Conservation (phyloP, 371 early-diverging fungal species). For the Amoeboaphelidium occidentale region DNA sequence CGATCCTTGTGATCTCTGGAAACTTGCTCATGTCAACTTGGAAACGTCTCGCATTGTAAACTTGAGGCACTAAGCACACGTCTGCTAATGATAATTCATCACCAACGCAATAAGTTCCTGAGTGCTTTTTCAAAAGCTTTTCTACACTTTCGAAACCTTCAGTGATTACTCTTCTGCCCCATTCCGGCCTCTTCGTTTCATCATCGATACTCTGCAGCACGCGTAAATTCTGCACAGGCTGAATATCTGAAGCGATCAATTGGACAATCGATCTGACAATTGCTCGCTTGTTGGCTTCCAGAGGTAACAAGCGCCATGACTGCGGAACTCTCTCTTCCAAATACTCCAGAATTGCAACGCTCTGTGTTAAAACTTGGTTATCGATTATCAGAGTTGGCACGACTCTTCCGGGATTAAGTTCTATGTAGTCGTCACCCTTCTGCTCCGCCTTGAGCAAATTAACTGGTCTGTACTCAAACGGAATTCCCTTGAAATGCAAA, state of each 20-base stretch:
- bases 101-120: conserved; percentile 52
- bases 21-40: conserved; percentile 41
- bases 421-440: conserved; percentile 21
- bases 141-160: conserved; percentile 45
- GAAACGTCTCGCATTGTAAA: conserved; percentile 45
- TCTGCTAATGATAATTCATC: conserved; percentile 66
- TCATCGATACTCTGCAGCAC: conserved; percentile 31
- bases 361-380: conserved; percentile 29
- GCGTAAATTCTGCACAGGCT: conserved; percentile 64
- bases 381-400: conserved; percentile 44
- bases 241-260: conserved; percentile 55
- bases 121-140: conserved; percentile 20
- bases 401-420: conserved; percentile 32
- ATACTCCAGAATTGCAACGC: conserved; percentile 61
- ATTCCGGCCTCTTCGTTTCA: conserved; percentile 23
- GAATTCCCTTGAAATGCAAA: conserved; percentile 41
- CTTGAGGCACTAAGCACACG: conserved; percentile 48
- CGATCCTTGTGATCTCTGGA: conserved; percentile 35
- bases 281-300: neutral
- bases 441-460: conserved; percentile 39
- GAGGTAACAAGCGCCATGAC: conserved; percentile 1
- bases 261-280: conserved; percentile 42
- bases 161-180: conserved; percentile 29
- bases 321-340: conserved; percentile 52
- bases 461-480: conserved; percentile 30